phyloP scores from a whole-genome alignment of 2,329 filamentous ascomycete species.

The Fusarium napiforme region DNA sequence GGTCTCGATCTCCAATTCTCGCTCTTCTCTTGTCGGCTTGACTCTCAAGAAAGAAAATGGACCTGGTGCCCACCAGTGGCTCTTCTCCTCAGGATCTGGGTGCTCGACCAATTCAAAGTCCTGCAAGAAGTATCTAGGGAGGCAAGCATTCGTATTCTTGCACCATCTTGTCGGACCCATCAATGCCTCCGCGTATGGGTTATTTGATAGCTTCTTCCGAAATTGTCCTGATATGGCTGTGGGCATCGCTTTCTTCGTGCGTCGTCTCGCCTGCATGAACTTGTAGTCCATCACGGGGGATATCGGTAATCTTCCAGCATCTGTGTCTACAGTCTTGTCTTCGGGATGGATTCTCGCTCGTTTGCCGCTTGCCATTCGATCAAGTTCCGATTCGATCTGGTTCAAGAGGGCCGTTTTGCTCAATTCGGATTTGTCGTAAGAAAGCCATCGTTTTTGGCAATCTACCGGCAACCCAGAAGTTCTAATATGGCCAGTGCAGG shows the following conservation, averaged over 20 bases:
- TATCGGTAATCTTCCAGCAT: conserved; percentile 59
- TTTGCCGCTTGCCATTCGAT: conserved; percentile 44
- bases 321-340: conserved; percentile 58
- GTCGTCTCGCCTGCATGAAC: conserved; percentile 58
- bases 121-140: conserved; percentile 73
- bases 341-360: conserved; percentile 51
- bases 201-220: conserved; percentile 68
- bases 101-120: conserved; percentile 67
- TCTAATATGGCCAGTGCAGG: conserved; percentile 28
- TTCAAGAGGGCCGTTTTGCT: conserved; percentile 46
- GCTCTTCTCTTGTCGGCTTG: conserved; percentile 20
- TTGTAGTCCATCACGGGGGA: conserved; percentile 65
- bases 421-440: conserved; percentile 47
- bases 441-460: conserved; percentile 46
- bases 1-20: background rate
- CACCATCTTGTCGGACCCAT: conserved; percentile 70
- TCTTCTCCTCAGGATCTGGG: conserved; percentile 62
- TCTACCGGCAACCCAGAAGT: background rate
- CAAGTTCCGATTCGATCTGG: conserved; percentile 49
- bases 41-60: conserved; percentile 48
- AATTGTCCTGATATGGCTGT: conserved; percentile 56
- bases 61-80: conserved; percentile 67
- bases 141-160: conserved; percentile 54
- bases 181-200: conserved; percentile 73
- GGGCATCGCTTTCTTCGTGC: conserved; percentile 53